Conservation (phyloP, 2,329 filamentous ascomycete species). For the Monilinia fructicola region DNA sequence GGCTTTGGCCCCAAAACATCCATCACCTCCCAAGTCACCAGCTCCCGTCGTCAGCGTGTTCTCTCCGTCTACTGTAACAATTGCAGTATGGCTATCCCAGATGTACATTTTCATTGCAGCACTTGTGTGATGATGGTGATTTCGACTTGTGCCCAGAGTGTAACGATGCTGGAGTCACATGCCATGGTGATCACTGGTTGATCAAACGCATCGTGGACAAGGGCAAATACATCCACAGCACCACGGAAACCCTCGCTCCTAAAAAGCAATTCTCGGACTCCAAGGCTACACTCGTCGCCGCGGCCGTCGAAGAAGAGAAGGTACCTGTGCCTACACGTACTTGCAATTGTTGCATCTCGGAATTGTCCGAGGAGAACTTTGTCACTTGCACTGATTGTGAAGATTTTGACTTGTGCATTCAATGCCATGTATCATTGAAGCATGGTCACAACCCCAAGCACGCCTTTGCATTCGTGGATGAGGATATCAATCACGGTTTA, state of each 20-base stretch:
- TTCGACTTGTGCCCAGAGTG: conserved; percentile 88
- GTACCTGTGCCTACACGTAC: conserved; percentile 44
- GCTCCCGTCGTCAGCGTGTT: conserved; percentile 49
- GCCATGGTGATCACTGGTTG: conserved; percentile 84
- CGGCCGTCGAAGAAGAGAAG: conserved; percentile 31
- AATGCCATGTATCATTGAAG: conserved; percentile 71
- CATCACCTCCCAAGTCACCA: conserved; percentile 19
- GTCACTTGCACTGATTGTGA: conserved; percentile 82
- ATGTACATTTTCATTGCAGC: conserved; percentile 90
- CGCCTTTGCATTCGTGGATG: conserved; percentile 67
- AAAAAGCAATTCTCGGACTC: conserved; percentile 32
- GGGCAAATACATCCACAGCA: conserved; percentile 79
- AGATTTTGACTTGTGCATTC: conserved; percentile 88
- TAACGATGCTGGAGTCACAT: conserved; percentile 72
- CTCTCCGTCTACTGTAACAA: conserved; percentile 91
- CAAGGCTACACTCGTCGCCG: conserved; percentile 35
- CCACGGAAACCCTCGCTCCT: conserved; percentile 74
- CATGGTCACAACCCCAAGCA: conserved; percentile 94
- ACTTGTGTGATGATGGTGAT: conserved; percentile 93
- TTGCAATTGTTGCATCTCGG: conserved; percentile 62
- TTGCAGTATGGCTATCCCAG: conserved; percentile 75
- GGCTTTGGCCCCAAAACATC: background rate
- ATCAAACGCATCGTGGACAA: conserved; percentile 84
- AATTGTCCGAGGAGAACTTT: conserved; percentile 72
- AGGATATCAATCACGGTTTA: conserved; percentile 60